Percentiles rank a stretch among this genome's conserved stretches.
These are phyloP conservation scores for Raphanus raphanistrum DNA, from an alignment of 345 rosid species.

Conservation along the genomic window DNA sequence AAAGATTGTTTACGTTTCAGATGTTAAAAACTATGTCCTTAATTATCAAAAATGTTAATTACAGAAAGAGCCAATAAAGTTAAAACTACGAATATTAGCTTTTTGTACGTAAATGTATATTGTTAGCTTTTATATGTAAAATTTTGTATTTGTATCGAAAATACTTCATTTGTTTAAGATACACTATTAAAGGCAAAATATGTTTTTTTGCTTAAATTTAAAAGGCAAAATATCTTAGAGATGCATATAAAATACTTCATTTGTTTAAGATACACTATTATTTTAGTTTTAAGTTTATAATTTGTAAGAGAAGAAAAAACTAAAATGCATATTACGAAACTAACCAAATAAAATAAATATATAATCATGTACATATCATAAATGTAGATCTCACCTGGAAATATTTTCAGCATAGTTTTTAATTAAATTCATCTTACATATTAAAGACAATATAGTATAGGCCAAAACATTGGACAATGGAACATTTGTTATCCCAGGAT, in stretches of 20 bases:
- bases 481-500: constrained; percentile 11
- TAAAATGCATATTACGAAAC: neutral
- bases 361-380: neutral
- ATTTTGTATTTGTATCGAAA: neutral
- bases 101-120: neutral
- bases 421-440: neutral
- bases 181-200: neutral
- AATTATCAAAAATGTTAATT: neutral
- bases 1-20: neutral
- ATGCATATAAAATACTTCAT: too few relatives aligned
- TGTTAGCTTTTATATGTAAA: neutral
- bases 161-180: neutral
- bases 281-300: neutral
- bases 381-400: neutral
- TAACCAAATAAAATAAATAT: neutral
- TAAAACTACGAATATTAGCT: neutral
- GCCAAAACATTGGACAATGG: constrained; percentile 5
- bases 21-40: neutral
- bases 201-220: neutral
- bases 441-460: neutral
- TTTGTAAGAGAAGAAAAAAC: neutral
- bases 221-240: too few relatives aligned
- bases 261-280: neutral
- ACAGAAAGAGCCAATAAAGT: neutral
- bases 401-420: neutral